phyloP scores from a whole-genome alignment of 495 filamentous ascomycete genomes.

The Daldinia loculata region DNA sequence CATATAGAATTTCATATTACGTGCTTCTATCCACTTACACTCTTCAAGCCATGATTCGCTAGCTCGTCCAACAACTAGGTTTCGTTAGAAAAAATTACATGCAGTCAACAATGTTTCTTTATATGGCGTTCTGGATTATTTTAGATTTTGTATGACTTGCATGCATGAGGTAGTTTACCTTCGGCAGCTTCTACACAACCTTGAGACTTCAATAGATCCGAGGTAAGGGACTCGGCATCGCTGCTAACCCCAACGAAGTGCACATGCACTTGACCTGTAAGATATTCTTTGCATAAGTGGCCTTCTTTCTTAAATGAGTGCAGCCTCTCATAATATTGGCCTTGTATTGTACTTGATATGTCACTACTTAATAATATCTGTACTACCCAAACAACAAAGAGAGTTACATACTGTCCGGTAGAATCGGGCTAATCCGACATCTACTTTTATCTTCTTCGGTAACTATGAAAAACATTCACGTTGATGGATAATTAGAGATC shows the following conservation, averaged over 20 bases:
- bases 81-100: not conserved
- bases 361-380: not conserved
- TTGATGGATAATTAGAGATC: no score
- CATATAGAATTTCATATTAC: not conserved
- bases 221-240: not conserved
- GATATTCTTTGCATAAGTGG: not conserved
- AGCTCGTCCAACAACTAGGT: conserved; percentile 13
- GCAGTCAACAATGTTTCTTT: not conserved
- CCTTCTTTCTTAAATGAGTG: not conserved
- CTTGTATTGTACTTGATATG: no score
- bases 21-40: not conserved
- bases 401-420: no score
- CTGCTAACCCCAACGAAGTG: not conserved
- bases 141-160: conserved; percentile 9
- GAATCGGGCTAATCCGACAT: not conserved
- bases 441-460: no score
- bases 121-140: not conserved
- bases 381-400: not conserved
- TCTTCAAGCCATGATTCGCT: not conserved
- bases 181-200: conserved; percentile 4
- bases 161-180: not conserved
- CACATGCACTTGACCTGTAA: not conserved
- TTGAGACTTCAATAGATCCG: not conserved
- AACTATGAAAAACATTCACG: no score
- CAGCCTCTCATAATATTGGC: no score